phyloP scores from a whole-genome alignment of 164 flowering plant species.

The Vitis riparia region DNA sequence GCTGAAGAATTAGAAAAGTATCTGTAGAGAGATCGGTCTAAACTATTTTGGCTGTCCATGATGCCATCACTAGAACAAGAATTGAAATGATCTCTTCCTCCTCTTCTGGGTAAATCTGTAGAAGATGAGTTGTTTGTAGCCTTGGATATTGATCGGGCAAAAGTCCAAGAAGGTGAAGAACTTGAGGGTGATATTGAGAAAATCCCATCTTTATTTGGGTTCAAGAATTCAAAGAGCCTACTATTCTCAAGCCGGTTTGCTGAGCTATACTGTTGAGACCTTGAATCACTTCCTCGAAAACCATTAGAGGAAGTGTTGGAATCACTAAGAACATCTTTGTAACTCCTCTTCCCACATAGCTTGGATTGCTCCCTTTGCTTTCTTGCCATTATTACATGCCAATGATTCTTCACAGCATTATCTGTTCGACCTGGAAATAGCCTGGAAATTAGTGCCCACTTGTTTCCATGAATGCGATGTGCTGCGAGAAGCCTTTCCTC shows the following conservation, averaged over 20 bases:
- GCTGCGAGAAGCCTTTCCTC: conserved; percentile 74
- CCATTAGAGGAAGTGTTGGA: conserved; percentile 10
- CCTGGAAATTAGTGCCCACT: conserved; percentile 81
- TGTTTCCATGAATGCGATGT: conserved; percentile 77
- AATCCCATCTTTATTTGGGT: conserved; percentile 23
- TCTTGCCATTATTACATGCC: conserved; percentile 93
- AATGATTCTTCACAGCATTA: conserved; percentile 88
- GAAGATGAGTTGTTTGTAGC: conserved; percentile 17
- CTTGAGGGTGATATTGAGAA: conserved; percentile 23
- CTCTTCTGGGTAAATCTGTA: conserved; percentile 15
- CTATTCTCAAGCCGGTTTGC: conserved; percentile 20
- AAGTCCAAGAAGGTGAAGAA: conserved; percentile 25
- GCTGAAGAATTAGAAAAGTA: conserved; percentile 19
- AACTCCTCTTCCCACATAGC: conserved; percentile 42
- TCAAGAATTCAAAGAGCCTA: conserved; percentile 31
- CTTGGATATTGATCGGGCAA: conserved; percentile 8
- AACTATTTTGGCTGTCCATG: conserved; percentile 22
- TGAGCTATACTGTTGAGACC: conserved; percentile 20
- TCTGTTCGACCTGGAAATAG: conserved; percentile 87
- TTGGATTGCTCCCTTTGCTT: conserved; percentile 66
- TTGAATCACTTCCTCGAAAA: conserved; percentile 16
- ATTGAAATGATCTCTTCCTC: conserved; percentile 19
- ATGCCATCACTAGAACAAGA: conserved; percentile 17
- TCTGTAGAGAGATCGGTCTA: conserved; percentile 15
- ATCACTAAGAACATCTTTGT: conserved; percentile 22